phyloP scores from a whole-genome alignment of 306 rosid species.

The Cicer chorassanicum region DNA sequence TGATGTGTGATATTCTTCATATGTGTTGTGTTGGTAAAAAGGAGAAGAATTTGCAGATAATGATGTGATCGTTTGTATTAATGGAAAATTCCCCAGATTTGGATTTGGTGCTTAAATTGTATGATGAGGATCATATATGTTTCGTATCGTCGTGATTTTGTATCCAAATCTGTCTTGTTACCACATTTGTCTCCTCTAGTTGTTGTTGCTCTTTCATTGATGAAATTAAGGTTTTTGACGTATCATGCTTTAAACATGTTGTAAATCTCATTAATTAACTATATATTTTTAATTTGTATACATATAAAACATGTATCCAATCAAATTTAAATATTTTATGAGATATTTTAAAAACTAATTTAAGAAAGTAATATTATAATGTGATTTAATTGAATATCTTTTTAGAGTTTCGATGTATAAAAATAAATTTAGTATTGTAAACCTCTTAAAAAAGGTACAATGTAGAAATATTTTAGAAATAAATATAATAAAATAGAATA shows the following conservation, averaged over 20 bases:
- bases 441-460: no score
- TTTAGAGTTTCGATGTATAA: no score
- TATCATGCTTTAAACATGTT: background rate
- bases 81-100: background rate
- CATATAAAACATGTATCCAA: no score
- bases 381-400: no score
- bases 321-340: no score
- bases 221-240: conserved; percentile 15
- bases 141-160: background rate
- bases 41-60: conserved; percentile 26
- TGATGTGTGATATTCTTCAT: background rate
- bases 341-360: no score
- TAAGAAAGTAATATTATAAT: no score
- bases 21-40: background rate
- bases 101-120: background rate
- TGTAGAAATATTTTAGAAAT: no score
- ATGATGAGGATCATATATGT: background rate
- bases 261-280: no score
- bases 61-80: background rate
- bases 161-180: conserved; percentile 13
- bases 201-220: conserved; percentile 15
- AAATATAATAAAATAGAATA: no score
- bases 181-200: conserved; percentile 14
- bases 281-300: no score
- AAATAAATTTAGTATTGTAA: no score